Base-by-base conservation (phyloP, 139 green algal species). In the Asterochloris erici region DNA sequence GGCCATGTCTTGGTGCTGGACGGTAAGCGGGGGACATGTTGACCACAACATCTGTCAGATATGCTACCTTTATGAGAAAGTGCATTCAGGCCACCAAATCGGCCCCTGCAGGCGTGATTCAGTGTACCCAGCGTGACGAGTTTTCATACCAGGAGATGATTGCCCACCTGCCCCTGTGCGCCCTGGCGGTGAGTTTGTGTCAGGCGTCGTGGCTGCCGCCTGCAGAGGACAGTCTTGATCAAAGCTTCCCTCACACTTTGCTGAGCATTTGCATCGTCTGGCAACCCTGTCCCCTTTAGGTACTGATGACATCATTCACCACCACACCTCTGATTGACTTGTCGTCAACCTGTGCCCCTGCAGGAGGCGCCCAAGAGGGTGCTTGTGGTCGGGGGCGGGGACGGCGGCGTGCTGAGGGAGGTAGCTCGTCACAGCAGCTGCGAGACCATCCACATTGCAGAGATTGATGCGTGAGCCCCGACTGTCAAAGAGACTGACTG, bases 71-170 rank as follows among this genome's bases (percentile, higher is more conserved):
- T 0, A 63, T 66, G 17, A 14, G 38, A 10, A 77, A 60, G 71
- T 54, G n/a, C 1, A 54, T 77, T 21, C 24, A 75, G n/a, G 62
- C n/a, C 13, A 63, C 63, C 11, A 1, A 0, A 14, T 28, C 21
- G 26, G 19, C 23, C 16, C 73, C 19, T 77, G 24, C 87, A 91
- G 90, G 96, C 70, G 95, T 98, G 15, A 99, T 99, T 62, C 97
- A 99, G 85, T 93, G 89, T 79, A 99, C 97, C 23, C 93, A 99
- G 28, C 85, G 91, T 9, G 97, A 99, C 82, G 97, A 99, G 87
- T 97, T 97, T 78, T 91, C 93, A 10, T 99, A 99, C 88, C 90
- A 93, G 78, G 97, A 99, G 88, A 99, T 99, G 97, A 98, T 99
- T 63, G 86, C 94, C 0, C 95, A 99, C 87, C 82, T 99, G 54